Percentiles rank a stretch among this genome's conserved stretches.
phyloP scores from a whole-genome alignment of 345 rosid genomes.

The Camelina hispida region DNA sequence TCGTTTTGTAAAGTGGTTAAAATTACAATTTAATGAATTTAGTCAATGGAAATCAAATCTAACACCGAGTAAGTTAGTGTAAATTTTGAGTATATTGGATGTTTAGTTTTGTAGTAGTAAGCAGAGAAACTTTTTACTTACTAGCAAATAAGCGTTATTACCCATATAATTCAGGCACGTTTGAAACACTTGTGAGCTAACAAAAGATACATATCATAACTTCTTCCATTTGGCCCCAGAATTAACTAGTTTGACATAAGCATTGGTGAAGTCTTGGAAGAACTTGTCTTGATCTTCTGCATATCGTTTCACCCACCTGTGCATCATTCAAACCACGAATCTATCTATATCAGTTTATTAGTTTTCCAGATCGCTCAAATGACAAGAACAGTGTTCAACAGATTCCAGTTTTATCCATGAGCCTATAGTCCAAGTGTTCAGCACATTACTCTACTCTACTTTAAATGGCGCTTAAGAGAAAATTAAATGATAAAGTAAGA shows the following conservation, averaged over 20 bases:
- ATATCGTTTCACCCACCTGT: conserved; percentile 80
- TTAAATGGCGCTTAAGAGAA: not conserved
- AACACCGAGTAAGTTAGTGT: not conserved
- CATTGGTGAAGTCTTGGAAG: conserved; percentile 78
- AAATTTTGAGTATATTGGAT: not conserved
- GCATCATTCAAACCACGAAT: conserved; percentile 7
- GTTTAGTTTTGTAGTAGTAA: not conserved
- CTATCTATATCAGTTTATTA: conserved; percentile 27
- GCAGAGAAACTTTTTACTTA: not conserved
- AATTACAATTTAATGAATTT: no score
- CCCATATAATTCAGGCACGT: conserved; percentile 12
- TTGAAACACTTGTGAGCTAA: conserved; percentile 8
- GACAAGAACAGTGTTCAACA: not conserved
- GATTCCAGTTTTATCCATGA: conserved; percentile 8
- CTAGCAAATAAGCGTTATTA: not conserved
- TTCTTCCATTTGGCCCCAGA: conserved; percentile 78
- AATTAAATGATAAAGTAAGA: conserved; percentile 7
- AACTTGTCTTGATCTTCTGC: conserved; percentile 68
- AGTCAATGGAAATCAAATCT: not conserved
- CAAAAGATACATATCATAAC: conserved; percentile 39
- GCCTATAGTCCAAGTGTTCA: conserved; percentile 12
- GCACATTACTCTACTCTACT: conserved; percentile 3
- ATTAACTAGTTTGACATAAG: conserved; percentile 77
- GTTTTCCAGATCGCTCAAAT: not conserved
- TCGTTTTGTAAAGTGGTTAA: not conserved